A percentile compares a stretch with the other conserved stretches of the same genome.
phyloP scores from a whole-genome alignment of 2,329 filamentous ascomycete species.

The Anthostomella pinea region DNA sequence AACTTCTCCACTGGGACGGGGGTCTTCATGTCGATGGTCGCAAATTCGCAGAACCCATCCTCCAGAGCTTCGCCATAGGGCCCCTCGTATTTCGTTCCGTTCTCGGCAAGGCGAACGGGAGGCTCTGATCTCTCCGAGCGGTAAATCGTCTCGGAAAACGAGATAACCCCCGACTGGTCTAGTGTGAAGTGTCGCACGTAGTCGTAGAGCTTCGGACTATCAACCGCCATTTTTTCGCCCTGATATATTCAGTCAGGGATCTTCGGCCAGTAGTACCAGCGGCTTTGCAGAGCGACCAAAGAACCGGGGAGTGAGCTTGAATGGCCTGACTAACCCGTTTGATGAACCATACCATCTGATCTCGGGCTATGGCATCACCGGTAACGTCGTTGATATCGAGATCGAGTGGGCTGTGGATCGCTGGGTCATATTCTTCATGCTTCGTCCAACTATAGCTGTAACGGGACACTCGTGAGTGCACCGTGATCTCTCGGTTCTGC shows the following conservation, averaged over 20 bases:
- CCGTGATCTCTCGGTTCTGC: background rate
- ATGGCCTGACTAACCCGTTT: conserved; percentile 3
- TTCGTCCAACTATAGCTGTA: background rate
- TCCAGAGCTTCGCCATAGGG: no score
- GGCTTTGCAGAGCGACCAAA: no score
- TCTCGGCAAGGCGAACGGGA: conserved; percentile 6
- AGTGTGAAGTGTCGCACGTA: conserved; percentile 8
- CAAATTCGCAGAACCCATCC: conserved; percentile 1
- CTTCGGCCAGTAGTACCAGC: no score
- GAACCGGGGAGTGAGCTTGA: no score
- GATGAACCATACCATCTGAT: background rate
- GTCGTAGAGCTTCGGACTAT: background rate
- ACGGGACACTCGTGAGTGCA: background rate
- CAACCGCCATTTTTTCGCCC: conserved; percentile 7
- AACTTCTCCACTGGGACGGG: conserved; percentile 9
- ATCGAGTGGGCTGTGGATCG: background rate
- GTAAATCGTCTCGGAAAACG: conserved; percentile 9
- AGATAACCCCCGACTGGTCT: conserved; percentile 4
- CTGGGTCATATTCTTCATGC: background rate
- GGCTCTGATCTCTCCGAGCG: background rate
- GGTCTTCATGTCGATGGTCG: conserved; percentile 7
- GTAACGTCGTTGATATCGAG: background rate
- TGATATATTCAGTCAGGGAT: no score
- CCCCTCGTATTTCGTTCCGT: background rate
- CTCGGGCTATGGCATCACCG: background rate